phyloP scores from a whole-genome alignment of 164 flowering plant genomes.

The Umbilicus rupestris region DNA sequence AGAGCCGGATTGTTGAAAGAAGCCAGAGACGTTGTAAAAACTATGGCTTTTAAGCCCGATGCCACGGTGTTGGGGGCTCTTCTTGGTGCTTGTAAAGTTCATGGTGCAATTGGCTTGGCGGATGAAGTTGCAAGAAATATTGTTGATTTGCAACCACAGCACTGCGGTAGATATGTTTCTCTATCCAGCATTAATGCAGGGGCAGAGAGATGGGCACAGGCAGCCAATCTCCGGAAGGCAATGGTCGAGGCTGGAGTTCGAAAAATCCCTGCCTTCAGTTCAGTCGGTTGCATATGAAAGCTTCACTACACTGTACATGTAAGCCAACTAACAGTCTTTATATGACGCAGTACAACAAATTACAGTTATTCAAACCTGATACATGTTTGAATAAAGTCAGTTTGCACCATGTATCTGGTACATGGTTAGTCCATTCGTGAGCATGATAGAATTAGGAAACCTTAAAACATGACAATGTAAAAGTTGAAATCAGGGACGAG shows the following conservation, averaged over 20 bases:
- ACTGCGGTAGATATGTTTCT: constrained; percentile 52
- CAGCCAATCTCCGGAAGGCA: constrained; percentile 42
- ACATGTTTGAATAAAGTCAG: no score
- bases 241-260: constrained; percentile 44
- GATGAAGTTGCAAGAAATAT: constrained; percentile 37
- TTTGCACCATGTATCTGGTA: no score
- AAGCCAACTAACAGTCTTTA: no score
- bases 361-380: no score
- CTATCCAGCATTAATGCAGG: constrained; percentile 57
- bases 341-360: no score
- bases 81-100: constrained; percentile 67
- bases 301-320: no score
- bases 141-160: constrained; percentile 48
- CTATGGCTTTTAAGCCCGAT: constrained; percentile 73
- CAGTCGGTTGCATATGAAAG: constrained; percentile 14
- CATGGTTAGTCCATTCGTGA: no score
- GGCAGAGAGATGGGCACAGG: constrained; percentile 45
- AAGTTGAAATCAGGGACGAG: no score
- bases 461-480: no score
- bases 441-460: no score
- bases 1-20: constrained; percentile 58
- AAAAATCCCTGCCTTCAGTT: constrained; percentile 47
- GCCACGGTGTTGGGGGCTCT: constrained; percentile 68
- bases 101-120: constrained; percentile 49
- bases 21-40: constrained; percentile 34